phyloP scores from a whole-genome alignment of 169 alveolate genomes.

The Cryptosporidium felis region DNA sequence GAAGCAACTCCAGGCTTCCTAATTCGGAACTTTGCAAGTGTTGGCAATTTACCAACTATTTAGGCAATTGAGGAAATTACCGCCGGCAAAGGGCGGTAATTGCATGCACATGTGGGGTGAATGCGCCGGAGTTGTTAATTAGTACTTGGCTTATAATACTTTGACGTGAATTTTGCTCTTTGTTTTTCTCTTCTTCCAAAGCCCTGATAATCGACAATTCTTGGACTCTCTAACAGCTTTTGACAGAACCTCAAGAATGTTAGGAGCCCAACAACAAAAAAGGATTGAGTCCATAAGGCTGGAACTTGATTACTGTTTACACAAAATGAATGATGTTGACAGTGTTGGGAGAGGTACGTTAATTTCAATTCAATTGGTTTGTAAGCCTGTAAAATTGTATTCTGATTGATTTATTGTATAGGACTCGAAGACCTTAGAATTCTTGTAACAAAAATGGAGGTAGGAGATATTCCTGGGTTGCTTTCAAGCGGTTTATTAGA shows the following conservation, averaged over 20 bases:
- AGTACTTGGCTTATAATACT: background rate
- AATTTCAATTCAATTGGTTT: too few species aligned
- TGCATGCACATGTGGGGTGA: constrained; percentile 37
- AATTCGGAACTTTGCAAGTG: too few species aligned
- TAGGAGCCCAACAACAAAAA: constrained; percentile 71
- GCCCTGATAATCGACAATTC: background rate
- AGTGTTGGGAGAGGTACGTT: constrained; percentile 70
- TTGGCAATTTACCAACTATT: too few species aligned
- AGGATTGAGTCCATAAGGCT: constrained; percentile 49
- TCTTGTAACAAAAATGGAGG: constrained; percentile 29
- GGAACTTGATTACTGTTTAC: constrained; percentile 65
- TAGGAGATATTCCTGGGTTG: constrained; percentile 48
- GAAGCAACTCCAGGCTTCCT: background rate
- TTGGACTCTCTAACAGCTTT: constrained; percentile 5
- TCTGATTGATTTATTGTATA: background rate
- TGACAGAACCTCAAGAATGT: constrained; percentile 25
- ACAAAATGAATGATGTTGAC: constrained; percentile 69
- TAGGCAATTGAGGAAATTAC: too few species aligned
- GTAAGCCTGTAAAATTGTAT: background rate
- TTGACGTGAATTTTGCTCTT: constrained; percentile 1
- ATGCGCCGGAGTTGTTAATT: constrained; percentile 14
- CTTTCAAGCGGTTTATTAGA: constrained; percentile 62
- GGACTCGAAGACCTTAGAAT: constrained; percentile 57
- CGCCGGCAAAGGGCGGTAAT: constrained; percentile 25
- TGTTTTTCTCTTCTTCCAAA: background rate